Percentiles rank a stretch among this genome's conserved stretches.
phyloP scores from a whole-genome alignment of 1,284 basidiomycete species.

The Papiliotrema flavescens region DNA sequence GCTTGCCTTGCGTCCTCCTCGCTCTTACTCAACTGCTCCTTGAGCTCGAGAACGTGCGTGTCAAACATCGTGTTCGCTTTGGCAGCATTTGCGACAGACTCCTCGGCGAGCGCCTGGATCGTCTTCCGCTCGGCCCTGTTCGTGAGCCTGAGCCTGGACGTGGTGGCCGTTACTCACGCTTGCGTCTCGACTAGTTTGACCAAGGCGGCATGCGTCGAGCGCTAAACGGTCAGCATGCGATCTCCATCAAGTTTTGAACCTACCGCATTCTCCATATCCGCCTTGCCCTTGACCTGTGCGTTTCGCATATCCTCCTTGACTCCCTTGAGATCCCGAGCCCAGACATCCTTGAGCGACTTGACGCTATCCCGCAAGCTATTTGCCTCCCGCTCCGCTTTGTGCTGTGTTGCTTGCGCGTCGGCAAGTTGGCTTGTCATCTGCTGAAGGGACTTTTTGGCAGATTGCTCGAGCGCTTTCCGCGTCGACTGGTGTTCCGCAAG shows the following conservation, averaged over 20 bases:
- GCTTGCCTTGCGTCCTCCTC: slow-evolving; percentile 22
- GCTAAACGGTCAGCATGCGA: slow-evolving; percentile 7
- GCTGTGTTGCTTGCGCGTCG: slow-evolving; percentile 27
- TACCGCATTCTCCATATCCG: slow-evolving; percentile 36
- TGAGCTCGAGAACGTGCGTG: slow-evolving; percentile 17
- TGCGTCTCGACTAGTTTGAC: slow-evolving; percentile 36
- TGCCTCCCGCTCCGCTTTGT: slow-evolving; percentile 39
- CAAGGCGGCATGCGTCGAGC: slow-evolving; percentile 26
- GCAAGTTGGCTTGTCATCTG: slow-evolving; percentile 35
- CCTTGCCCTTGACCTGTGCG: slow-evolving; percentile 21
- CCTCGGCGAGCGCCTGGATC: slow-evolving; percentile 23
- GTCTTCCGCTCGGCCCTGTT: slow-evolving; percentile 29
- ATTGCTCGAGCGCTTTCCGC: slow-evolving; percentile 37
- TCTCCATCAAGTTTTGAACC: background rate
- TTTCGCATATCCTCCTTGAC: slow-evolving; percentile 32
- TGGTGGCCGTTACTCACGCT: slow-evolving; percentile 19
- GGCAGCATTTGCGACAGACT: slow-evolving; percentile 15
- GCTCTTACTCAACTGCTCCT: slow-evolving; percentile 23
- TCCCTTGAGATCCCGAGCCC: slow-evolving; percentile 39
- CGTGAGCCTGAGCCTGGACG: background rate
- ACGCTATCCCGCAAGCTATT: slow-evolving; percentile 37
- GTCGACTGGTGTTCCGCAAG: slow-evolving; percentile 28
- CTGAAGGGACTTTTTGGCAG: slow-evolving; percentile 33
- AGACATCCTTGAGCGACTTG: slow-evolving; percentile 37
- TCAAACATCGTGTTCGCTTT: slow-evolving; percentile 19